Base-by-base conservation (phyloP, 192 early-diverging fungal species). In the Rhizoclosmatium globosum region DNA sequence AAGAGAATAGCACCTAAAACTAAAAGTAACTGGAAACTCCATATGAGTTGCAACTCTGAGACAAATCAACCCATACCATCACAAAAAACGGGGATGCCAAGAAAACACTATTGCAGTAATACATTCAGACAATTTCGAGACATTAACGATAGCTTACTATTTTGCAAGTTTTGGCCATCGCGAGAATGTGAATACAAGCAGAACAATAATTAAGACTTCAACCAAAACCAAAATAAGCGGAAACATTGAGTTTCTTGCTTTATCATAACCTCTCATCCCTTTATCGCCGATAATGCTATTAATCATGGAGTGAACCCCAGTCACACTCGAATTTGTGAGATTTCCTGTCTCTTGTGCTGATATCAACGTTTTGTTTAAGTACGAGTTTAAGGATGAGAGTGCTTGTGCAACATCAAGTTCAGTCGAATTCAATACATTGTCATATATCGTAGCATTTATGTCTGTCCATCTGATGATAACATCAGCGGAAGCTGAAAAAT, bases 201-300 rank as follows among this genome's bases (percentile, higher is more conserved):
- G 19, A 7, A 7, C 60, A 13, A 62, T 23, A 31, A 62, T 23
- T 21, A 62, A 62, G 6, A 23, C 4, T 7, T 19, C 4, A 21
- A 62, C 21, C 21, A 62, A 0, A 19, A 62, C 60, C 60, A 7
- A 62, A 7, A 62, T 6, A 39, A 62, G 21, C 6, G 60, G 60
- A 23, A 62, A 62, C 60, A 62, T 62, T 62, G 11, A 7, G 21
- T 62, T 39, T 23, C 60, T 19, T 7, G 60, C 21, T 62, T 62
- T 62, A 23, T 62, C 60, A 62, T 62, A 62, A 6, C 60, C 60
- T 62, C 21, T 39, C 60, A 62, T 19, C 60, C 60, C 60, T 7
- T 62, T 62, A 7, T 62, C 60, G 6, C 60, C 60, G 11, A 62
- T 62, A 19, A 62, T 39, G 21, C 21, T 23, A 7, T 6, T 7